Percentiles rank a stretch among this genome's conserved stretches.
These are phyloP conservation scores for Apiospora hydei DNA, from an alignment of 2,329 filamentous ascomycete genomes.

Conservation along the genomic window DNA sequence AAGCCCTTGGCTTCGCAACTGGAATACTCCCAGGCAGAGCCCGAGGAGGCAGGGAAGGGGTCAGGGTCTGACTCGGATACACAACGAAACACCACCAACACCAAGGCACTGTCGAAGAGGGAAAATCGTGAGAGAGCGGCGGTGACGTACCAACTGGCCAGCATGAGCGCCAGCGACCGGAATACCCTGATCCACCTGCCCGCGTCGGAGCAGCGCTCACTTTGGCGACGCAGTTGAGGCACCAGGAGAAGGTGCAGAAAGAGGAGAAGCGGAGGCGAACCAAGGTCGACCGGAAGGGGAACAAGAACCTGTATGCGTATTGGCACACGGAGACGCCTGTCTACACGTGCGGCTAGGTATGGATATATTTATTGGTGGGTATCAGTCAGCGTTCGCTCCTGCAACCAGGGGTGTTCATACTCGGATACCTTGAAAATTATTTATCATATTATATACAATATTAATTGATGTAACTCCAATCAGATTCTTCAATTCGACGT, in stretches of 20 bases:
- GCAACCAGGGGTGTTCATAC: too few species aligned
- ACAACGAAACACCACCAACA: neutral
- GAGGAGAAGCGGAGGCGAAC: constrained; percentile 37
- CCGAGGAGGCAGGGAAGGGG: neutral
- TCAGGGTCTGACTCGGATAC: neutral
- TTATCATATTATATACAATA: neutral
- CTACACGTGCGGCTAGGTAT: constrained; percentile 41
- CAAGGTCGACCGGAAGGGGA: constrained; percentile 42
- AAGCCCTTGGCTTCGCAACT: neutral
- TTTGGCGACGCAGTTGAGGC: constrained; percentile 34
- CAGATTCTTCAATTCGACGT: too few species aligned
- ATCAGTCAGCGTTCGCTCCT: neutral
- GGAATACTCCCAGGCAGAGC: constrained; percentile 29
- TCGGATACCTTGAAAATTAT: neutral
- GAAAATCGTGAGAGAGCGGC: constrained; percentile 34
- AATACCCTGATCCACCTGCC: constrained; percentile 35
- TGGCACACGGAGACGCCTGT: constrained; percentile 44
- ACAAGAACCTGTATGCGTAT: constrained; percentile 40
- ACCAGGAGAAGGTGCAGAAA: constrained; percentile 35
- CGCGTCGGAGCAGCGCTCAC: constrained; percentile 33
- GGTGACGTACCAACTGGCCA: constrained; percentile 33
- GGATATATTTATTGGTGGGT: neutral
- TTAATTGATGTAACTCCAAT: too few species aligned
- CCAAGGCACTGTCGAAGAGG: constrained; percentile 23
- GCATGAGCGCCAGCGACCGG: constrained; percentile 35